Evolutionary conservation across 2,329 filamentous ascomycete genomes (phyloP).

Genomic region (Ophiostoma perfectum): DNA sequence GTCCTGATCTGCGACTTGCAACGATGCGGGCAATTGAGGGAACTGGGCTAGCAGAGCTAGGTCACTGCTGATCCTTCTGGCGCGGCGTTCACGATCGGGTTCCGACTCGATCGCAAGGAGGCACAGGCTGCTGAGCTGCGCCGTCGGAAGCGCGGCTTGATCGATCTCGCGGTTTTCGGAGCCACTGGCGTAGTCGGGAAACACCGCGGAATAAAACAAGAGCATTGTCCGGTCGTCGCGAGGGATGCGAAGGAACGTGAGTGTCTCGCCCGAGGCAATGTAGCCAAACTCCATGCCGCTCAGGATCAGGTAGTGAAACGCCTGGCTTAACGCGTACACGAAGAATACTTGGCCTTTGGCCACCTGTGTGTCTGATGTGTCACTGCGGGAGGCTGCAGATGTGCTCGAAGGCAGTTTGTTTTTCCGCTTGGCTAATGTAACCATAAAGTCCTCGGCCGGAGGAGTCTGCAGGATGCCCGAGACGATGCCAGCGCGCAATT

Average conservation of each 20-base stretch:
- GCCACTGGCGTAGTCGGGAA: not conserved
- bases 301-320: slow-evolving; percentile 21
- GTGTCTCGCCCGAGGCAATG: slow-evolving; percentile 20
- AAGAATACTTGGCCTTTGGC: slow-evolving; percentile 19
- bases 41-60: not conserved
- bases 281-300: slow-evolving; percentile 19
- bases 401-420: not conserved
- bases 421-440: not conserved
- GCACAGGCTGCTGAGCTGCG: not conserved
- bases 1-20: not conserved
- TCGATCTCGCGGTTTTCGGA: not conserved
- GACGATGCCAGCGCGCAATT: slow-evolving; percentile 15
- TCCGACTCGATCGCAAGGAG: not conserved
- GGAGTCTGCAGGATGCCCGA: slow-evolving; percentile 3
- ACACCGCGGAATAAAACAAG: slow-evolving; percentile 14
- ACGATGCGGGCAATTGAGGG: not conserved
- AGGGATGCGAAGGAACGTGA: slow-evolving; percentile 13
- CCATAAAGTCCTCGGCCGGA: slow-evolving; percentile 14
- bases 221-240: slow-evolving; percentile 17
- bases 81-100: not conserved
- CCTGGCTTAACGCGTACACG: slow-evolving; percentile 16
- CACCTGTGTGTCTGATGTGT: too few relatives aligned
- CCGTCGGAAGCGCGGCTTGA: not conserved
- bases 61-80: not conserved
- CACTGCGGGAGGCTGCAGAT: not conserved